Evolutionary conservation across 495 filamentous ascomycete species (phyloP).

Genomic region (Aspergillus olivimuriae): DNA sequence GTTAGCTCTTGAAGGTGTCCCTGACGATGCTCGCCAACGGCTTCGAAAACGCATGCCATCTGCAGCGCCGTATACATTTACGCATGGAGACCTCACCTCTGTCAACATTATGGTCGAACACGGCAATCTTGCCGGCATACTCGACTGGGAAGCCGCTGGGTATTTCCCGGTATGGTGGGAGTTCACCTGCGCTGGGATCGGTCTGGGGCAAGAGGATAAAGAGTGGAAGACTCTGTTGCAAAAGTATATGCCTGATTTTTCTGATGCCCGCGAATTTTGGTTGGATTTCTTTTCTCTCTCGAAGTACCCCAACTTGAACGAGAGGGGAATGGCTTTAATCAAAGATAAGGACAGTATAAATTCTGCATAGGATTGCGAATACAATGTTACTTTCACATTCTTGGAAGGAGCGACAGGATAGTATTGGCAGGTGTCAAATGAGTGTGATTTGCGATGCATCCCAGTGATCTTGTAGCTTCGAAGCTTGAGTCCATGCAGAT

Average conservation of each 20-base stretch:
- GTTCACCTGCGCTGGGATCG: slow-evolving; percentile 11
- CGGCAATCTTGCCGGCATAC: slow-evolving; percentile 14
- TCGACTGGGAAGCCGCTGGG: slow-evolving; percentile 22
- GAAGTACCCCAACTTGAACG: too few relatives aligned
- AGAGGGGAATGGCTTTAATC: too few relatives aligned
- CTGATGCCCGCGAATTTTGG: slow-evolving; percentile 15
- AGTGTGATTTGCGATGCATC: too few relatives aligned
- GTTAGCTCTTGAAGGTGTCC: slow-evolving; percentile 11
- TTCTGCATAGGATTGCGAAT: too few relatives aligned
- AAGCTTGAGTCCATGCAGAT: too few relatives aligned
- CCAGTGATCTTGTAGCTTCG: too few relatives aligned
- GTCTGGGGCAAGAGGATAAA: slow-evolving; percentile 12
- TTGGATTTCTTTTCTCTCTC: slow-evolving; percentile 11
- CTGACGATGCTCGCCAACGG: slow-evolving; percentile 10
- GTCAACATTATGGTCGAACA: slow-evolving; percentile 32
- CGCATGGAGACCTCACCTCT: slow-evolving; percentile 29
- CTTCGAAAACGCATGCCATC: slow-evolving; percentile 22
- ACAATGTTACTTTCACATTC: too few relatives aligned
- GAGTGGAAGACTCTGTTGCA: slow-evolving; percentile 22
- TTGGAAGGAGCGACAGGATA: too few relatives aligned
- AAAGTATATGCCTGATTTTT: slow-evolving; percentile 19
- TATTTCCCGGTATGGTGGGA: slow-evolving; percentile 26
- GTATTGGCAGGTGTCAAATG: too few relatives aligned
- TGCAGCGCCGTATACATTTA: slow-evolving; percentile 27
- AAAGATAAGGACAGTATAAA: too few relatives aligned